These are phyloP conservation scores for Setomelanomma holmii DNA, from an alignment of 2,329 filamentous ascomycete species.

Conservation along the genomic window DNA sequence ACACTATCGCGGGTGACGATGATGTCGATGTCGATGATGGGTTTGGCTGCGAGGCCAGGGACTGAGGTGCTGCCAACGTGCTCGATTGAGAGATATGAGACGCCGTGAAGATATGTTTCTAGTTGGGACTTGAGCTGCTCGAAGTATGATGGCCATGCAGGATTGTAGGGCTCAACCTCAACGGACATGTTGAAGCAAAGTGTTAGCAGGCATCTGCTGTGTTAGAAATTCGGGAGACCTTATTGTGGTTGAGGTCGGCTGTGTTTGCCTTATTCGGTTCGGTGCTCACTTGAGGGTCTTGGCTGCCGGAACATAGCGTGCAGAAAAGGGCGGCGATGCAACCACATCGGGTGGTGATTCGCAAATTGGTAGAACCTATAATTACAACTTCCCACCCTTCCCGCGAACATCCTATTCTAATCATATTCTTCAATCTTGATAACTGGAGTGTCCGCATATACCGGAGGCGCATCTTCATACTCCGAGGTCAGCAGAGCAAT, in stretches of 20 bases:
- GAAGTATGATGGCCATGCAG: constrained; percentile 39
- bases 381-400: too few relatives aligned
- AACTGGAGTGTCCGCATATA: constrained; percentile 27
- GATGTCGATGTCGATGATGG: constrained; percentile 37
- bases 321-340: constrained; percentile 5
- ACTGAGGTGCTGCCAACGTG: constrained; percentile 48
- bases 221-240: neutral
- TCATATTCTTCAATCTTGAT: constrained; percentile 31
- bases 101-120: constrained; percentile 16
- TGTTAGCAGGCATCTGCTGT: neutral
- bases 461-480: constrained; percentile 21
- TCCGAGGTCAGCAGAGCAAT: constrained; percentile 22
- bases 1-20: constrained; percentile 37
- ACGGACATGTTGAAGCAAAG: constrained; percentile 32
- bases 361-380: too few relatives aligned
- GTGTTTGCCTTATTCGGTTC: neutral
- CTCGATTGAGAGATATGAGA: constrained; percentile 32
- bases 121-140: constrained; percentile 25
- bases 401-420: too few relatives aligned
- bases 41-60: constrained; percentile 39
- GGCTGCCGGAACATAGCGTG: neutral
- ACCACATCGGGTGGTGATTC: too few relatives aligned
- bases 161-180: constrained; percentile 35
- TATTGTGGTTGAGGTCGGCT: neutral
- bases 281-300: neutral